Evolutionary conservation across 1,284 basidiomycete species (phyloP).

Genomic region (Apiotrichum veenhuisii): DNA sequence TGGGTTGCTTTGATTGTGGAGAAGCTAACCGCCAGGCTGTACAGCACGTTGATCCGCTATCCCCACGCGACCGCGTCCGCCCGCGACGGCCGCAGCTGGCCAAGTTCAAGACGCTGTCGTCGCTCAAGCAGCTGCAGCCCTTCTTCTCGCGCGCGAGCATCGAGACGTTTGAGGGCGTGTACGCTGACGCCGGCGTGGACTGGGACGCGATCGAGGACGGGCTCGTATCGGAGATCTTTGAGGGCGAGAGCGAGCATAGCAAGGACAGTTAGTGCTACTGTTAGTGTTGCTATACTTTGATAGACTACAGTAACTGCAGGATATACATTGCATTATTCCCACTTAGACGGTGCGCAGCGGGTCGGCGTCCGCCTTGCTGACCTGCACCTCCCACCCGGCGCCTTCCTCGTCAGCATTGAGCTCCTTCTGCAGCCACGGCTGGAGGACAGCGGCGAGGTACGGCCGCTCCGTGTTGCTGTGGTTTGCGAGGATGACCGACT

Average conservation of each 20-base stretch:
- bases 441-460: slow-evolving; percentile 65
- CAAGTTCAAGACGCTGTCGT: slow-evolving; percentile 65
- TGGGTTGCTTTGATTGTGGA: not conserved
- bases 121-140: slow-evolving; percentile 71
- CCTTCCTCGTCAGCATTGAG: slow-evolving; percentile 47
- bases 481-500: slow-evolving; percentile 73
- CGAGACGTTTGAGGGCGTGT: slow-evolving; percentile 81
- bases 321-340: not conserved
- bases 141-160: slow-evolving; percentile 89
- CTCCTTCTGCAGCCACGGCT: slow-evolving; percentile 59
- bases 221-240: slow-evolving; percentile 81
- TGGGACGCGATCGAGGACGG: slow-evolving; percentile 80
- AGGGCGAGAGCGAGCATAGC: slow-evolving; percentile 44
- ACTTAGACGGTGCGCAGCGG: slow-evolving; percentile 18
- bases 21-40: not conserved
- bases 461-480: slow-evolving; percentile 87
- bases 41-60: not conserved
- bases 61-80: not conserved
- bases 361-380: slow-evolving; percentile 16
- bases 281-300: not conserved
- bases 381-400: slow-evolving; percentile 17
- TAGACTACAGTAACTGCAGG: slow-evolving; percentile 1
- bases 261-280: too few relatives aligned
- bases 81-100: slow-evolving; percentile 71
- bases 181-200: slow-evolving; percentile 67